Evolutionary conservation across 1,139 yeast species (phyloP).

Genomic region (Kurtzmaniella quercitrusa): DNA sequence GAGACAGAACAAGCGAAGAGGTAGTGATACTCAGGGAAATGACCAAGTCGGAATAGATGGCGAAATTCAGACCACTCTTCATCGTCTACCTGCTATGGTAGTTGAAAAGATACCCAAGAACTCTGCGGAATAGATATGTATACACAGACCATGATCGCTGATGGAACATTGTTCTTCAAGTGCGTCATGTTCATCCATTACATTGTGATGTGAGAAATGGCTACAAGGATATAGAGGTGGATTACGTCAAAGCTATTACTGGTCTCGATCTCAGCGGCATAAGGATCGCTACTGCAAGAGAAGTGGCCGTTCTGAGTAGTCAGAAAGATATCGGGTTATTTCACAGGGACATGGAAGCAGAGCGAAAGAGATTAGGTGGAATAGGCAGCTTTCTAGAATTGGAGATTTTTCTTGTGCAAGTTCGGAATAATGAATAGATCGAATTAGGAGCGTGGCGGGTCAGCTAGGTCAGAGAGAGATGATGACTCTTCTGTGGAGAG

Average conservation of each 20-base stretch:
- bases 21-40: constrained; percentile 46
- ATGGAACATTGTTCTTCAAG: constrained; percentile 61
- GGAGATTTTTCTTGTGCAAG: constrained; percentile 73
- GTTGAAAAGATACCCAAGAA: constrained; percentile 72
- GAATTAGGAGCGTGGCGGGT: constrained; percentile 58
- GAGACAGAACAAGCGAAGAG: constrained; percentile 37
- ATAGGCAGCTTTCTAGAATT: constrained; percentile 54
- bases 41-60: constrained; percentile 59
- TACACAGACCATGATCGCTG: constrained; percentile 75
- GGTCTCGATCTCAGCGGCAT: constrained; percentile 69
- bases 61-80: constrained; percentile 70
- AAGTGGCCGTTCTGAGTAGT: constrained; percentile 66
- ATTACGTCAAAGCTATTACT: constrained; percentile 82
- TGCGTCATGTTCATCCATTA: constrained; percentile 24
- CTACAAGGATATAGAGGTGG: constrained; percentile 68
- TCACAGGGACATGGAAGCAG: constrained; percentile 50
- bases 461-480: constrained; percentile 17
- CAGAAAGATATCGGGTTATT: constrained; percentile 62
- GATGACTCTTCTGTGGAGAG: constrained; percentile 4
- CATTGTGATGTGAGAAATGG: constrained; percentile 56
- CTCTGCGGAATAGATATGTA: constrained; percentile 78
- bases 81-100: constrained; percentile 57
- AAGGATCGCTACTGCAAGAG: constrained; percentile 55
- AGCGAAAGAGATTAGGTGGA: constrained; percentile 42
- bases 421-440: constrained; percentile 68